A percentile compares a stretch with the other conserved stretches of the same genome.
Conservation (phyloP, 768 basidiomycete species). For the Piloderma croceum region DNA sequence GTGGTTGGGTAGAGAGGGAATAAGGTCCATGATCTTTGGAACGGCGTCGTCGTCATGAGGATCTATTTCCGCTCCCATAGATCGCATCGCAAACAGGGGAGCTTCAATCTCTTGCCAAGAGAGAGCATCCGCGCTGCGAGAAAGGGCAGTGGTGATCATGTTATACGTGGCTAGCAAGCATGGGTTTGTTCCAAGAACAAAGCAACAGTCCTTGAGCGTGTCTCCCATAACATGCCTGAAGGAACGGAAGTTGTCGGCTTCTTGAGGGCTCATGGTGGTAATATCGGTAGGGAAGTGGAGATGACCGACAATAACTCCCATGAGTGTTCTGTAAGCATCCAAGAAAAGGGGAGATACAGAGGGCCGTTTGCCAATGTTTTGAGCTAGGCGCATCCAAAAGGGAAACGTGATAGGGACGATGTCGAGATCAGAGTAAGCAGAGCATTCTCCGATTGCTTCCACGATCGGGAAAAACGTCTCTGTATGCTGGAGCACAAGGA, state of each 20-base stretch:
- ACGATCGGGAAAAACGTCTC: conserved; percentile 94
- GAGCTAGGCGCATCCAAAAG: conserved; percentile 98
- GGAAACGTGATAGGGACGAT: conserved; percentile 96
- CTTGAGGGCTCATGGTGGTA: conserved; percentile 63
- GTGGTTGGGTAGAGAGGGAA: conserved; percentile 84
- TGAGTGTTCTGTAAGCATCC: conserved; percentile 78
- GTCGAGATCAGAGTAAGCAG: conserved; percentile 89
- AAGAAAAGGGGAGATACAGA: conserved; percentile 70
- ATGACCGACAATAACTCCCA: conserved; percentile 82
- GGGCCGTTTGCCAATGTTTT: conserved; percentile 73
- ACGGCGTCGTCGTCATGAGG: conserved; percentile 74
- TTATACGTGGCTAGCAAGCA: conserved; percentile 81
- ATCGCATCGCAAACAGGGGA: conserved; percentile 93
- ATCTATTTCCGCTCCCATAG: conserved; percentile 95
- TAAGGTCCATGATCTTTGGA: conserved; percentile 94
- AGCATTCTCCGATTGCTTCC: conserved; percentile 89
- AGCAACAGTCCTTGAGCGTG: conserved; percentile 97
- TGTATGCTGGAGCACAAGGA: conserved; percentile 81
- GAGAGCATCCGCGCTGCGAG: conserved; percentile 47
- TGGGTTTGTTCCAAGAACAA: conserved; percentile 80
- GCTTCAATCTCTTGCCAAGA: conserved; percentile 98
- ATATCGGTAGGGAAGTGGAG: conserved; percentile 85
- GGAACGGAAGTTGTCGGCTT: conserved; percentile 87
- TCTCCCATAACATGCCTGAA: conserved; percentile 99
- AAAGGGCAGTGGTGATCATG: conserved; percentile 69